A percentile compares a stretch with the other conserved stretches of the same genome.
phyloP scores from a whole-genome alignment of 1,284 basidiomycete genomes.

The Ceratobasidium sp. region DNA sequence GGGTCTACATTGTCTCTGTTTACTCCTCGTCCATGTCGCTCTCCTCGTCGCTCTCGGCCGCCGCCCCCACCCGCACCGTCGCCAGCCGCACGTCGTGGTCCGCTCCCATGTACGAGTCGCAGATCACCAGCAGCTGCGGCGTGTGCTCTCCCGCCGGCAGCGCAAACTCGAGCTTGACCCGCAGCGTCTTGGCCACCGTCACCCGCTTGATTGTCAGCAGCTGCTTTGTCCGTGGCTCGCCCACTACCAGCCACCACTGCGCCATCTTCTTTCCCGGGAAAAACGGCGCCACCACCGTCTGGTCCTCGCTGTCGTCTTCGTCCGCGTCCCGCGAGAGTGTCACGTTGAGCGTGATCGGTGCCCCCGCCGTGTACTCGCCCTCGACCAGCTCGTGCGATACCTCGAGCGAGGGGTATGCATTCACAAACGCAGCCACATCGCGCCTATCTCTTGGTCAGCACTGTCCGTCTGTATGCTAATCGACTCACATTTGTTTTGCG shows the following conservation, averaged over 20 bases:
- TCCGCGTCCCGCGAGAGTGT: conserved; percentile 87
- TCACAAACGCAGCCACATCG: conserved; percentile 93
- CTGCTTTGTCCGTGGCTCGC: conserved; percentile 78
- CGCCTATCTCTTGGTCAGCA: conserved; percentile 64
- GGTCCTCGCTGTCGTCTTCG: conserved; percentile 69
- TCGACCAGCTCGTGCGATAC: conserved; percentile 83
- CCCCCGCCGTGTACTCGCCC: conserved; percentile 84
- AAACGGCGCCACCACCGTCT: conserved; percentile 89
- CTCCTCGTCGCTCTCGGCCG: conserved; percentile 81
- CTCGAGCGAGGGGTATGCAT: conserved; percentile 94
- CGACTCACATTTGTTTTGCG: conserved; percentile 82
- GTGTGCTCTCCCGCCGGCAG: conserved; percentile 85
- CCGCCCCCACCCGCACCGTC: conserved; percentile 85
- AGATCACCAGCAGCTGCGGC: conserved; percentile 92
- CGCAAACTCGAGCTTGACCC: conserved; percentile 90
- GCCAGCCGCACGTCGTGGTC: conserved; percentile 90
- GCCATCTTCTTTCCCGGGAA: conserved; percentile 92
- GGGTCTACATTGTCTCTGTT: not conserved
- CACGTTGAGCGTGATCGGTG: conserved; percentile 86
- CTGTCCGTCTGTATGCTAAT: not conserved
- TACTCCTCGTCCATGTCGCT: conserved; percentile 64
- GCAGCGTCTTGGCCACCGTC: conserved; percentile 83
- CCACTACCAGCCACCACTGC: conserved; percentile 98
- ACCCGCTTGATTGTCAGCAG: conserved; percentile 96
- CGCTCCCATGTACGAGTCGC: conserved; percentile 90